Conservation (phyloP, 768 basidiomycete species). For the Boletus rufocinnamomeus region DNA sequence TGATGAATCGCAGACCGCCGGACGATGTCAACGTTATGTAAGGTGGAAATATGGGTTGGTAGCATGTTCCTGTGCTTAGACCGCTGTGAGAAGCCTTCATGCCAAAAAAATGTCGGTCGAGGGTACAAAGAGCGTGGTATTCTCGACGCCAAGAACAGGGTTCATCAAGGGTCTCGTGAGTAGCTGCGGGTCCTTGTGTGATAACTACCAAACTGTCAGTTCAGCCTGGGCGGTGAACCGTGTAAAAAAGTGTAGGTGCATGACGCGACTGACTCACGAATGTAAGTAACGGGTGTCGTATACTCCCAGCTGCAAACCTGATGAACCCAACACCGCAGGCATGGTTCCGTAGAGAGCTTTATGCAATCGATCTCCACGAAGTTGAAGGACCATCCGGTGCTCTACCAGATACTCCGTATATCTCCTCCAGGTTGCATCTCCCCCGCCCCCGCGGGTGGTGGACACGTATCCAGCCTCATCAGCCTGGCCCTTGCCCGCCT, state of each 20-base stretch:
- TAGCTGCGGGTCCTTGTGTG: neutral
- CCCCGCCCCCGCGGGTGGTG: conserved; percentile 38
- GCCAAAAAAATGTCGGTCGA: neutral
- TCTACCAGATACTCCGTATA: conserved; percentile 59
- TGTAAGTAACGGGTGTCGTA: conserved; percentile 11
- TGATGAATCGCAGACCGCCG: too few relatives aligned
- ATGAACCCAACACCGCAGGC: conserved; percentile 10
- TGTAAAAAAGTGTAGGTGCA: conserved; percentile 3
- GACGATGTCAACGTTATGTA: neutral
- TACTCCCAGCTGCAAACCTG: conserved; percentile 8
- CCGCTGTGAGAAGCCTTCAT: neutral
- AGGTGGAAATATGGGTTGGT: conserved; percentile 1
- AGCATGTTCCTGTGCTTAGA: neutral
- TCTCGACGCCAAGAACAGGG: conserved; percentile 21
- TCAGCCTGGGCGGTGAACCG: neutral
- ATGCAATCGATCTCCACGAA: conserved; percentile 45
- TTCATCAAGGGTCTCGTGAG: conserved; percentile 8
- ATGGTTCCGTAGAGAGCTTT: conserved; percentile 33
- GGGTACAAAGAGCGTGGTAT: conserved; percentile 4
- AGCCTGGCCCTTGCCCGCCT: conserved; percentile 29
- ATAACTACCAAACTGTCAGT: neutral
- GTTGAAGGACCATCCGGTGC: conserved; percentile 51
- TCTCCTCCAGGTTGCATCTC: conserved; percentile 58
- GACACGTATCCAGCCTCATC: conserved; percentile 14
- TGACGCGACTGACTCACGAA: conserved; percentile 7